Conservation (phyloP, 495 filamentous ascomycete genomes). For the Aspergillus sparsus region DNA sequence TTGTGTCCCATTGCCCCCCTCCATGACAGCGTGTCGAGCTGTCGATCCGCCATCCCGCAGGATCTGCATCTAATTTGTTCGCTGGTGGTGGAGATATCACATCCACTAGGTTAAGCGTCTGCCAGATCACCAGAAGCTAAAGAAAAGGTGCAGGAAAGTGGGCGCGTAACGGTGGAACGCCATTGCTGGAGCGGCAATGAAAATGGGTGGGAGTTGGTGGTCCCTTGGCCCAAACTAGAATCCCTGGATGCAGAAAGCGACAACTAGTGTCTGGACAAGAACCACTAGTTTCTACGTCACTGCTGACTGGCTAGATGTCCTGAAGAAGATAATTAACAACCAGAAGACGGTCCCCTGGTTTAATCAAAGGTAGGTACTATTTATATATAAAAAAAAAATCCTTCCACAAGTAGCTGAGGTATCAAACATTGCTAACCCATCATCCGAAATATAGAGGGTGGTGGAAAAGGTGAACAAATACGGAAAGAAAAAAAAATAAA, state of each 20-base stretch:
- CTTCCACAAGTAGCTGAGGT: background rate
- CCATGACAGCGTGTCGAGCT: slow-evolving; percentile 24
- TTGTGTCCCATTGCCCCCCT: slow-evolving; percentile 10
- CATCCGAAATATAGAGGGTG: background rate
- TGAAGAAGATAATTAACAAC: slow-evolving; percentile 1
- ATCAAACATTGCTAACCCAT: slow-evolving; percentile 1
- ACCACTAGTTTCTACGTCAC: background rate
- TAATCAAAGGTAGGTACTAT: slow-evolving; percentile 6
- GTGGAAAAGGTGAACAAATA: slow-evolving; percentile 18
- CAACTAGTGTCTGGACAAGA: slow-evolving; percentile 3
- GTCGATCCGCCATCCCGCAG: slow-evolving; percentile 21
- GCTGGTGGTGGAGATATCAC: slow-evolving; percentile 18
- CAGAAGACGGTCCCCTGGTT: background rate
- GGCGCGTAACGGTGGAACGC: slow-evolving; percentile 27
- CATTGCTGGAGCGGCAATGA: slow-evolving; percentile 23
- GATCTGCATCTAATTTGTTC: slow-evolving; percentile 20
- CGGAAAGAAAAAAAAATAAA: slow-evolving; percentile 13
- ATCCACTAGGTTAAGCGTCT: slow-evolving; percentile 2
- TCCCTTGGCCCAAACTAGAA: slow-evolving; percentile 7
- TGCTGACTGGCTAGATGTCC: background rate
- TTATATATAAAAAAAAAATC: slow-evolving; percentile 15
- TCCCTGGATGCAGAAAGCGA: slow-evolving; percentile 2
- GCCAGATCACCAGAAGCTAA: slow-evolving; percentile 14
- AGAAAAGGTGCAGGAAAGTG: slow-evolving; percentile 11
- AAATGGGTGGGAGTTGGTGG: background rate